These are phyloP conservation scores for Ophiostoma populinum DNA, from an alignment of 2,329 filamentous ascomycete species.

Conservation along the genomic window DNA sequence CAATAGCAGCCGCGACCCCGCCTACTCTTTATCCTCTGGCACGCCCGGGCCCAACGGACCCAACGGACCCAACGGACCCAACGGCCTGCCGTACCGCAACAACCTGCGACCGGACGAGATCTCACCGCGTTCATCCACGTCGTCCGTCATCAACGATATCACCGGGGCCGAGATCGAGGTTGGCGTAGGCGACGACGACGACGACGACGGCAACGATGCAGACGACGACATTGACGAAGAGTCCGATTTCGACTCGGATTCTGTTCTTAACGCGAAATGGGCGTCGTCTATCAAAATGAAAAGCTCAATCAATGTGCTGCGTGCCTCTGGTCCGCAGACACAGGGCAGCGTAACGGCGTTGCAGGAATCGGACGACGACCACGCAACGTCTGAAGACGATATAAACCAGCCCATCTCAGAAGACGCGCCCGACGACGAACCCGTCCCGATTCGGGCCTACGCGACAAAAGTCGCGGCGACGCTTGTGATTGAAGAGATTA, in stretches of 20 bases:
- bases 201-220: conserved; percentile 3
- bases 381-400: too few relatives aligned
- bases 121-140: conserved; percentile 21
- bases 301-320: too few relatives aligned
- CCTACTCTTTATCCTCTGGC: conserved; percentile 14
- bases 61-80: conserved; percentile 16
- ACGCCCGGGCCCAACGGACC: conserved; percentile 16
- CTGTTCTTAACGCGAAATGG: conserved; percentile 6
- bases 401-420: background rate
- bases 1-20: conserved; percentile 11
- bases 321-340: too few relatives aligned
- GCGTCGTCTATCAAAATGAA: conserved; percentile 12
- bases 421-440: background rate
- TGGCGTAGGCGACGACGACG: conserved; percentile 4
- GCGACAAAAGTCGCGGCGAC: conserved; percentile 8
- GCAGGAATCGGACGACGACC: too few relatives aligned
- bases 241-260: conserved; percentile 11
- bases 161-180: background rate
- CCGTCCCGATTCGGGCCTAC: background rate
- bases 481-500: conserved; percentile 27
- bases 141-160: conserved; percentile 11
- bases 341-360: too few relatives aligned
- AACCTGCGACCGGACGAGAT: conserved; percentile 18
- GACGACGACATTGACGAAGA: background rate
- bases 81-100: conserved; percentile 18